A percentile compares a stretch with the other conserved stretches of the same genome.
These are phyloP conservation scores for Chaetomium cochliodes DNA, from an alignment of 495 filamentous ascomycete genomes.

Conservation along the genomic window DNA sequence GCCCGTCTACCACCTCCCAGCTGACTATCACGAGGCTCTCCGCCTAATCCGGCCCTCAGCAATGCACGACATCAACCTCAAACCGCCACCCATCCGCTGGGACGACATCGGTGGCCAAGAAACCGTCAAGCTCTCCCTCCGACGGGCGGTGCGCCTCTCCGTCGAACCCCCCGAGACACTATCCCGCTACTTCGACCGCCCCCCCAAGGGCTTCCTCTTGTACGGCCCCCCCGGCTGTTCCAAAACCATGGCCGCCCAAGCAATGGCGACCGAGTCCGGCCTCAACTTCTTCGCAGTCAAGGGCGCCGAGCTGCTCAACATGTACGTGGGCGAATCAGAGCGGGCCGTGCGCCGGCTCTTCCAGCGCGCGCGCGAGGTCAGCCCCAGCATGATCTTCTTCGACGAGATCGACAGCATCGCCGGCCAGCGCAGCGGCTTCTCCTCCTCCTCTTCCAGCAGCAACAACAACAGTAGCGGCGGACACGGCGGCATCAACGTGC, in stretches of 20 bases:
- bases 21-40: constrained; percentile 48
- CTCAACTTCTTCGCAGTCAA: constrained; percentile 96
- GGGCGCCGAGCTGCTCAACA: constrained; percentile 92
- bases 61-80: constrained; percentile 86
- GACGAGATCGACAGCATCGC: constrained; percentile 96
- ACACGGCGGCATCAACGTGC: constrained; percentile 67
- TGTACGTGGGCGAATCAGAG: constrained; percentile 98
- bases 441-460: constrained; percentile 26
- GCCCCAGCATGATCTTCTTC: constrained; percentile 95
- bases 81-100: constrained; percentile 85
- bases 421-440: constrained; percentile 59
- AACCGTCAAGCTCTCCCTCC: constrained; percentile 64
- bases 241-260: constrained; percentile 91
- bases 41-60: constrained; percentile 66
- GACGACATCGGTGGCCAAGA: constrained; percentile 87
- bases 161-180: constrained; percentile 56
- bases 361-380: constrained; percentile 77
- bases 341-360: constrained; percentile 85
- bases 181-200: constrained; percentile 46
- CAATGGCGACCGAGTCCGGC: constrained; percentile 85
- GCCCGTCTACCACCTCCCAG: constrained; percentile 29
- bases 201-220: constrained; percentile 79
- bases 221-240: constrained; percentile 96
- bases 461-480: constrained; percentile 17
- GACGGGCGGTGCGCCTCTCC: constrained; percentile 37